Conservation (phyloP, 2,329 filamentous ascomycete species). For the Xylariaceae sp. region DNA sequence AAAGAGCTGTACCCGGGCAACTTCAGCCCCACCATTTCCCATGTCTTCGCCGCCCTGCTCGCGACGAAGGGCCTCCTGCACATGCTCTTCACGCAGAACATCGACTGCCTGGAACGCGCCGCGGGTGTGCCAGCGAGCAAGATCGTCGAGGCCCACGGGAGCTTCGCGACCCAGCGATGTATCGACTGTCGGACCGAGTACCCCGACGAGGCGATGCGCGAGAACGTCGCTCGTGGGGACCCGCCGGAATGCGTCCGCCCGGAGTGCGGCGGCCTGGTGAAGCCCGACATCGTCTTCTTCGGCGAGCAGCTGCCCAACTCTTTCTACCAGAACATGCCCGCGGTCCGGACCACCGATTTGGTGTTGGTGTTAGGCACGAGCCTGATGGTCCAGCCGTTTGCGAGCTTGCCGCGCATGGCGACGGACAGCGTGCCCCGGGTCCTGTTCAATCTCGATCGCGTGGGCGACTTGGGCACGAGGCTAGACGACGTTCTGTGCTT, state of each 20-base stretch:
- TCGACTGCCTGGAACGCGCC: conserved; percentile 88
- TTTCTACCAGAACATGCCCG: conserved; percentile 63
- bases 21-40: conserved; percentile 85
- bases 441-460: conserved; percentile 83
- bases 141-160: conserved; percentile 94
- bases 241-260: conserved; percentile 69
- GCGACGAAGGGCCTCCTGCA: conserved; percentile 76
- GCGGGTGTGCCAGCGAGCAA: conserved; percentile 80
- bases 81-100: conserved; percentile 96
- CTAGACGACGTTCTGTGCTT: conserved; percentile 84
- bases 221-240: conserved; percentile 65
- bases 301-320: conserved; percentile 63
- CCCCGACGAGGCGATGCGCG: conserved; percentile 73
- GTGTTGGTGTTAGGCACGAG: conserved; percentile 89
- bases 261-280: conserved; percentile 77
- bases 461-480: conserved; percentile 76
- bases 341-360: conserved; percentile 69
- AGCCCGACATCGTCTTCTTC: conserved; percentile 95
- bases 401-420: conserved; percentile 71
- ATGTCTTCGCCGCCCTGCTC: conserved; percentile 84
- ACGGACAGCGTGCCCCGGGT: conserved; percentile 69
- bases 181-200: conserved; percentile 81
- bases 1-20: conserved; percentile 90
- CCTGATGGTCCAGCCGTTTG: conserved; percentile 85
- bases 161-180: conserved; percentile 88